These are phyloP conservation scores for Phaeophleospora eucalypticola DNA, from an alignment of 2,329 filamentous ascomycete genomes.

Conservation along the genomic window DNA sequence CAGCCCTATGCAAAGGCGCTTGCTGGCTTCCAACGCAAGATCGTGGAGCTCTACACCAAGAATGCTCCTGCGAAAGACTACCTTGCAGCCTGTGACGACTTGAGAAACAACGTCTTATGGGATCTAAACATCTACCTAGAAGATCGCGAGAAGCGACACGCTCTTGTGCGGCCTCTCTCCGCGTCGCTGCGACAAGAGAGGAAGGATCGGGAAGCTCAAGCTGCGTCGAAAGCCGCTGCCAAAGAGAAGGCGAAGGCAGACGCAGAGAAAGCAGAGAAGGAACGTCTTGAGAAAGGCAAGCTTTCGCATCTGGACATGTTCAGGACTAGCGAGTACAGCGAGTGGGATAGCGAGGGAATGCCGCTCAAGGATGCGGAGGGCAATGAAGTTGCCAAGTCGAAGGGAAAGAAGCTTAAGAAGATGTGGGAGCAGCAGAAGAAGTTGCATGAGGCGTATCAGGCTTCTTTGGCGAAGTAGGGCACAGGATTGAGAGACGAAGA, in stretches of 20 bases:
- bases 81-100: constrained; percentile 69
- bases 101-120: constrained; percentile 77
- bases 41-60: constrained; percentile 51
- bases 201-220: constrained; percentile 51
- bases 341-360: constrained; percentile 78
- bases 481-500: not conserved
- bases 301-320: constrained; percentile 58
- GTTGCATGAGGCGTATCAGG: constrained; percentile 60
- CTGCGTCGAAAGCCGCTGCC: constrained; percentile 43
- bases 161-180: constrained; percentile 67
- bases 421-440: constrained; percentile 90
- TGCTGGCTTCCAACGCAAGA: constrained; percentile 55
- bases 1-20: constrained; percentile 48
- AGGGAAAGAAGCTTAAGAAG: constrained; percentile 78
- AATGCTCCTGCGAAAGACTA: constrained; percentile 62
- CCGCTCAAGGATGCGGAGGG: constrained; percentile 74
- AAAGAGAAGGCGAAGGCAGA: constrained; percentile 52
- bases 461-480: constrained; percentile 1
- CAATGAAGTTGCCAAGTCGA: constrained; percentile 74
- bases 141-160: constrained; percentile 65
- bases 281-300: constrained; percentile 53
- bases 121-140: constrained; percentile 84
- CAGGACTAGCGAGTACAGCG: constrained; percentile 55
- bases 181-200: constrained; percentile 47
- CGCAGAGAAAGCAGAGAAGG: constrained; percentile 45